A percentile compares a stretch with the other conserved stretches of the same genome.
phyloP scores from a whole-genome alignment of 2,329 filamentous ascomycete genomes.

The Hypoxylon sp. region DNA sequence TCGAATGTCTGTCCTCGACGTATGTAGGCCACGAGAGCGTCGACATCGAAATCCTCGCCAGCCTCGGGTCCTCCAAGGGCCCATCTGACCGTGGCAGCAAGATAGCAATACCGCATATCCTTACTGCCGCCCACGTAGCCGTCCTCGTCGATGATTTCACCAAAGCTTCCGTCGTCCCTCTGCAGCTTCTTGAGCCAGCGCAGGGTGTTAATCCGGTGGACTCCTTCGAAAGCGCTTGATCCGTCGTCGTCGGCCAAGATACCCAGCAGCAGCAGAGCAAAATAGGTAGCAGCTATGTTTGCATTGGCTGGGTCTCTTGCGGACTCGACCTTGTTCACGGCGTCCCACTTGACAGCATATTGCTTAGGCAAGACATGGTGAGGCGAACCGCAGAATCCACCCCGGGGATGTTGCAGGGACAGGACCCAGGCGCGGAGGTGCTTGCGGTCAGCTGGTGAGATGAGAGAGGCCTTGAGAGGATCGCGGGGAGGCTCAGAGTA shows the following conservation, averaged over 20 bases:
- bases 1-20: conserved; percentile 78
- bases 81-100: conserved; percentile 82
- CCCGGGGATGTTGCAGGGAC: conserved; percentile 80
- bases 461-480: conserved; percentile 66
- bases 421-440: conserved; percentile 79
- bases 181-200: conserved; percentile 80
- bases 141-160: conserved; percentile 73
- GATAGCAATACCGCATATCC: conserved; percentile 89
- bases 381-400: conserved; percentile 89
- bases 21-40: conserved; percentile 74
- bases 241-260: conserved; percentile 54
- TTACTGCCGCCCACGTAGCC: conserved; percentile 74
- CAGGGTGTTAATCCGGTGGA: conserved; percentile 73
- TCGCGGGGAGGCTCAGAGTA: conserved; percentile 48
- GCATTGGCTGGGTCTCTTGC: conserved; percentile 58
- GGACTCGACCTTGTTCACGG: conserved; percentile 43
- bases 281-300: conserved; percentile 87
- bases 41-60: conserved; percentile 77
- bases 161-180: conserved; percentile 87
- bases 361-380: conserved; percentile 61
- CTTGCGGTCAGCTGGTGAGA: conserved; percentile 54
- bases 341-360: conserved; percentile 48
- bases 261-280: conserved; percentile 79
- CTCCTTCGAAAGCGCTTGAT: conserved; percentile 62
- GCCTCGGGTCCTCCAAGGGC: conserved; percentile 73